Evolutionary conservation across 1,284 basidiomycete species (phyloP), one percentile per base, ranked within the genome.

Genomic region (Vanrija sp.): DNA sequence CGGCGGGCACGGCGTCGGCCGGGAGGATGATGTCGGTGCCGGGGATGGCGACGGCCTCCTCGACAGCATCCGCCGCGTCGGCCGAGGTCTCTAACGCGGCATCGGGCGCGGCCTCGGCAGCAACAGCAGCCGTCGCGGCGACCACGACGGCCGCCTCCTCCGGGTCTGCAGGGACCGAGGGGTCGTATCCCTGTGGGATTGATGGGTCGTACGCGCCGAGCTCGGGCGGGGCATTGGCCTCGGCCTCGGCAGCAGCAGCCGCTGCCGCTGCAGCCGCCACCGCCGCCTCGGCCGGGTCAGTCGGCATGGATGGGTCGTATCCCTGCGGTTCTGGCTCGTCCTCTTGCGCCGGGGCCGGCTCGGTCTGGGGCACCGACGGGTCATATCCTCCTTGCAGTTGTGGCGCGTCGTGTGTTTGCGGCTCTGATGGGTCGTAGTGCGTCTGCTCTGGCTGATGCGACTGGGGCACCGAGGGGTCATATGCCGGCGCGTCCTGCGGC

Each of bases 121-220:
- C 14, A 31, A 19, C 41, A 38, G 37, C 15, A 45, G 38, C 46
- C 14, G 37, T 18, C 35, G 46, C 54, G 53, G 59, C 57, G 47
- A 67, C 65, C 7, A 61, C 62, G 2, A 64, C 23, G 35, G 65
- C 66, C 16, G 66, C 57, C 37, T 69, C 65, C 50, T 66, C 67
- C n/a, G 49, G 57, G 43, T 69, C 68, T 54, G 66, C 63, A 45
- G 67, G 59, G 54, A 54, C 58, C 18, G 45, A 47, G 0, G 45
- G 45, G 39, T 39, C 39, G 39, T 49, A 42, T 12, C 41, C 46
- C 18, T 36, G n/a, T 6, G 45, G 43, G 8, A 25, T 22, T 16
- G 54, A 56, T 3, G 46, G 54, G 27, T 56, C 49, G 37, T 51
- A 46, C 20, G 22, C 25, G n/a, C 25, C 42, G n/a, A 22, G 16